Conservation (phyloP, 106 monocot genomes). For the Xerophyta viscosa region DNA sequence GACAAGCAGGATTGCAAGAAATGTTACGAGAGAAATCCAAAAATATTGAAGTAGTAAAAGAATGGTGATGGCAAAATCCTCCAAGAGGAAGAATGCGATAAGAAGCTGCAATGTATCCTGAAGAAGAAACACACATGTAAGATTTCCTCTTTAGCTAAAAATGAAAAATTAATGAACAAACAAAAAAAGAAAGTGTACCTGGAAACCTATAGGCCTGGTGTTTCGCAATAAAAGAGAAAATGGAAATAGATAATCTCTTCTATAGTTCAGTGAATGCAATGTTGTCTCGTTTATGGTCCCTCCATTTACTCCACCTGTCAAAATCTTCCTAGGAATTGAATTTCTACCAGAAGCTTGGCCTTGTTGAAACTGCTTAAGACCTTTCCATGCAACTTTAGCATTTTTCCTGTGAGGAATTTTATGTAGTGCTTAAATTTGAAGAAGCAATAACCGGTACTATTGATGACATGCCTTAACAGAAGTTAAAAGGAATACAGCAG, state of each 20-base stretch:
- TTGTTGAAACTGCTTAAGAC: conserved; percentile 28
- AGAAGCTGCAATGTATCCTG: conserved; percentile 83
- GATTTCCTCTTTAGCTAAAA: neutral
- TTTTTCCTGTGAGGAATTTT: conserved; percentile 31
- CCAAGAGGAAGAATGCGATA: conserved; percentile 61
- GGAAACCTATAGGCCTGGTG: conserved; percentile 59
- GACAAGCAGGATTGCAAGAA: conserved; percentile 73
- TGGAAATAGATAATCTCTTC: conserved; percentile 64
- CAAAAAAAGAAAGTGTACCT: conserved; percentile 30
- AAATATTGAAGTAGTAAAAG: conserved; percentile 71
- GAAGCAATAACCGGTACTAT: neutral
- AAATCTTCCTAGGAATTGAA: conserved; percentile 45
- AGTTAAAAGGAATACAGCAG: too few species aligned
- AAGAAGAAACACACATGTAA: conserved; percentile 5
- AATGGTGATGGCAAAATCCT: conserved; percentile 65
- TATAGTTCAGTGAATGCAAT: conserved; percentile 50
- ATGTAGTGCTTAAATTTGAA: neutral
- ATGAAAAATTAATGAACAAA: neutral
- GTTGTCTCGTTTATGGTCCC: conserved; percentile 67
- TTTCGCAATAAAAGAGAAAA: conserved; percentile 76
- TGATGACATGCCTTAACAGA: neutral
- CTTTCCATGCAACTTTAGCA: conserved; percentile 11
- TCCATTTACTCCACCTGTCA: conserved; percentile 82
- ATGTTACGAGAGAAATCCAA: conserved; percentile 85
- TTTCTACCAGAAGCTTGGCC: conserved; percentile 36